Base-by-base conservation (phyloP, 371 early-diverging fungal species). In the Saksenaea vasiformis region DNA sequence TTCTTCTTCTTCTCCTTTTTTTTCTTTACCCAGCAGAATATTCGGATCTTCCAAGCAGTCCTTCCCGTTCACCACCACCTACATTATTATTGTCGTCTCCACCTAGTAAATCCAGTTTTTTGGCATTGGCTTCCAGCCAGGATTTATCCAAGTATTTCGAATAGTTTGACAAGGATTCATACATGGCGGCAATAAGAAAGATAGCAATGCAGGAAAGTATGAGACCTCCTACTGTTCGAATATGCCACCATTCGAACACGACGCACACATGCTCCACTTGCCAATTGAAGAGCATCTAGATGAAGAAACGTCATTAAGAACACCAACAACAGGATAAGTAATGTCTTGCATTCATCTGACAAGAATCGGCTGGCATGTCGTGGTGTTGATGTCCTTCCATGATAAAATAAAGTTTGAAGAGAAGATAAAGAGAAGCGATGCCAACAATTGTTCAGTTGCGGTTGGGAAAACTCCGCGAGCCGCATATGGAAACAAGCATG, bases 281-380 rank as follows among this genome's bases (percentile, higher is more conserved):
- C 90, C 90, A 91, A 71, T 91, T 91, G 61, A 91, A 85, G 8
- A 87, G 70, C 92, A 91, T 91, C 85, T 89, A 79, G 54, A 56
- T 4, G 65, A 68, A 5, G 27, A 58, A 11, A 14, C 5, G n/a
- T 39, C n/a, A 39, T n/a, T 39, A 39, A 10, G 39, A 11, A 39
- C 11, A 10, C 11, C 11, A 39, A 39, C n/a, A 11, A 39, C 3
- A 39, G 15, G 3, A 39, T 47, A 22, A 22, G 24, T 9, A 22
- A 22, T 22, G 3, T 47, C 51, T 47, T 47, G 51, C 51, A 47
- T 47, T 47, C 51, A 47, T 47, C 22, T 47, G 51, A 22, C 51
- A 47, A 8, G 51, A 22, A 22, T 22, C 22, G 10, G 17, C 51
- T 22, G 51, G 51, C 51, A 47, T 47, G 22, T 17, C 3, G 11